phyloP scores from a whole-genome alignment of 2,329 filamentous ascomycete species.

The Cephalotrichum gorgonifer region DNA sequence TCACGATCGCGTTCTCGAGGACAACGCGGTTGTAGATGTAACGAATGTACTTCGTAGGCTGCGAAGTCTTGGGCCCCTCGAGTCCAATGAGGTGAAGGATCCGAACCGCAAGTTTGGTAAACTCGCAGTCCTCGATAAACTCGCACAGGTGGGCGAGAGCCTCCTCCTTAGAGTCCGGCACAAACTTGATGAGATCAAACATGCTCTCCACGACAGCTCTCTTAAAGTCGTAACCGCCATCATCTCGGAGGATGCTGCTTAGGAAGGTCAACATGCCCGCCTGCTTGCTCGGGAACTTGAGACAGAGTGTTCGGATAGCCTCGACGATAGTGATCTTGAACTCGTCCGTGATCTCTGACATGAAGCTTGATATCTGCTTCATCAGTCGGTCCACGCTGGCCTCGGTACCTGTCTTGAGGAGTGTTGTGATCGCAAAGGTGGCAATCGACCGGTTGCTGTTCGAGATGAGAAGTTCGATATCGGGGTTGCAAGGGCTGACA shows the following conservation, averaged over 20 bases:
- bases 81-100: conserved; percentile 89
- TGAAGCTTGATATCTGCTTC: conserved; percentile 97
- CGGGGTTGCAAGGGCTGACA: conserved; percentile 88
- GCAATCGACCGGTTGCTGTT: conserved; percentile 96
- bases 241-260: conserved; percentile 90
- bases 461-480: conserved; percentile 93
- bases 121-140: conserved; percentile 99
- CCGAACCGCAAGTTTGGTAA: conserved; percentile 92
- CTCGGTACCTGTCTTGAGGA: conserved; percentile 97
- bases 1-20: conserved; percentile 89
- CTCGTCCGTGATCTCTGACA: conserved; percentile 98
- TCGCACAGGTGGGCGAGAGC: conserved; percentile 93
- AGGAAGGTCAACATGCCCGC: conserved; percentile 96
- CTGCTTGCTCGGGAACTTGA: conserved; percentile 98
- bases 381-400: conserved; percentile 92
- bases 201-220: conserved; percentile 96
- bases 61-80: conserved; percentile 88
- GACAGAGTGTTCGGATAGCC: conserved; percentile 87
- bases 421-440: conserved; percentile 94
- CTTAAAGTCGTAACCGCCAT: conserved; percentile 98
- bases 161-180: conserved; percentile 72
- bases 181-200: conserved; percentile 98
- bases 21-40: conserved; percentile 99
- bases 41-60: conserved; percentile 96
- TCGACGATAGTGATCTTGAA: conserved; percentile 99